phyloP scores from a whole-genome alignment of 306 rosid species.

The Macrotyloma uniflorum region DNA sequence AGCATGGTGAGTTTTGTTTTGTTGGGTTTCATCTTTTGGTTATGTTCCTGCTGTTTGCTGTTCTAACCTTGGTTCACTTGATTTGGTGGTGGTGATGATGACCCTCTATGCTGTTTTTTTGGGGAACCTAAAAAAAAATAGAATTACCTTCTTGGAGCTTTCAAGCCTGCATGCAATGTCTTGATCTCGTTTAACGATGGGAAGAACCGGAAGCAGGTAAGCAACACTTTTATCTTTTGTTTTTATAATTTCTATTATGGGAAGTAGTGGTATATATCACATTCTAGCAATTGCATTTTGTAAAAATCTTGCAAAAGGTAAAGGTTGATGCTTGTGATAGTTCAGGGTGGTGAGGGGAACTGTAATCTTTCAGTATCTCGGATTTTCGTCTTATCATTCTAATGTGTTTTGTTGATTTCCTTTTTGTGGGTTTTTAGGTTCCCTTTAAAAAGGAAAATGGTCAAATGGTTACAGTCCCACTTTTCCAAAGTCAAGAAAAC shows the following conservation, averaged over 20 bases:
- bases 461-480: conserved; percentile 82
- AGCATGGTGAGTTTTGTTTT: conserved; percentile 50
- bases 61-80: conserved; percentile 29
- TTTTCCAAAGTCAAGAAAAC: conserved; percentile 97
- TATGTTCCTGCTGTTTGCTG: not conserved
- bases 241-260: not conserved
- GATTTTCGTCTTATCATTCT: not conserved
- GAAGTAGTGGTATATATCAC: not conserved
- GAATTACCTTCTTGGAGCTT: conserved; percentile 99
- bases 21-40: conserved; percentile 13
- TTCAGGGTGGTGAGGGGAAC: not conserved
- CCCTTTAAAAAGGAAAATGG: conserved; percentile 90
- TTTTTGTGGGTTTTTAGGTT: conserved; percentile 51
- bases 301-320: not conserved
- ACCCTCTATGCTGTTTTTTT: not conserved
- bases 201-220: conserved; percentile 94
- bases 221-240: not conserved
- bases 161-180: conserved; percentile 93
- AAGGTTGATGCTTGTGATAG: conserved; percentile 24
- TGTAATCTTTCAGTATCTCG: not conserved
- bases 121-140: conserved; percentile 17
- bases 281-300: conserved; percentile 19
- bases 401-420: conserved; percentile 32
- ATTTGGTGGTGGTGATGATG: conserved; percentile 28
- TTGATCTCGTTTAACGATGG: conserved; percentile 83